Evolutionary conservation across 306 rosid species (phyloP), one percentile per base, ranked within the genome.

Genomic region (Delonix regia): DNA sequence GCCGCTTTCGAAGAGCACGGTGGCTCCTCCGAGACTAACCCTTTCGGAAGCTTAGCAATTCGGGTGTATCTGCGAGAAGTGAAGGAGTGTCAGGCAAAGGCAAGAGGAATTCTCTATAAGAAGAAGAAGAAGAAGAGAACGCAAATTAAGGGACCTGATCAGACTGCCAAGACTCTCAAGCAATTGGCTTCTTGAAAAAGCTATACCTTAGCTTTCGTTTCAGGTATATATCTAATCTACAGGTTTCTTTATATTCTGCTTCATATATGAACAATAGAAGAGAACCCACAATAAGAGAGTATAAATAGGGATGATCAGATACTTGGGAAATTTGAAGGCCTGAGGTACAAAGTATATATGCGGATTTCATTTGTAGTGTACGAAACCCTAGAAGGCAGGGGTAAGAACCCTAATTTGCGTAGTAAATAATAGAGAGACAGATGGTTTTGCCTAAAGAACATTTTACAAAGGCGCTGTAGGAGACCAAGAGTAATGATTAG

Each of bases 1-100:
- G 98, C 98, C 0, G 98, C 98, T 0, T 94, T 87, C 5, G 98
- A 94, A 52, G 98, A 94, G 72, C 91, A 92, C 30, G 98, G 96
- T 0, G 98, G 97, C 0, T 89, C 96, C 0, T 87, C 89, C 1
- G 96, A 92, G 76, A 77, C 75, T 0, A 94, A 94, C 78, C 98
- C 98, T 22, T 94, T 94, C 3, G 97, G 97, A 0, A 90, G 88
- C 22, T 96, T 92, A 67, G 87, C 97, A 13, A 92, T 94, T 75
- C 88, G 98, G 16, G 85, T 90, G 6, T 94, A 89, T 59, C 82
- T 94, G 13, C 89, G 98, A 39, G 98, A 94, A 60, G 97, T 94
- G 51, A 94, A 94, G 83, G 96, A 90, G 83, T 73, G 94, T 62
- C 98, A 94, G 45, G 86, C 96, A 0, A 94, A 94, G 71, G 98